These are phyloP conservation scores for Solidago caesia DNA, from an alignment of 129 eudicot genomes.

Conservation along the genomic window DNA sequence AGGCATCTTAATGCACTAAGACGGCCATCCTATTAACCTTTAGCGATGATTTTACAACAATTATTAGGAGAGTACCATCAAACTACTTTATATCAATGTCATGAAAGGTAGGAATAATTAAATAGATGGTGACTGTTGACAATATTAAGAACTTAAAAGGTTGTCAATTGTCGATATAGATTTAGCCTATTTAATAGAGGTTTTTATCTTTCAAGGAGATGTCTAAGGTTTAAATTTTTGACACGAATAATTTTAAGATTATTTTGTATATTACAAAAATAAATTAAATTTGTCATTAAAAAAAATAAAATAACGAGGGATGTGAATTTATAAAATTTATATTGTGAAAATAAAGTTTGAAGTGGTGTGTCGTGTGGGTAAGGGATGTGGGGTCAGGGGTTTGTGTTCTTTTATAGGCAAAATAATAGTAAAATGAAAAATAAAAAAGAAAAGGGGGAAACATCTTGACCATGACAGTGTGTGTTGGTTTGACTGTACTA, in stretches of 20 bases:
- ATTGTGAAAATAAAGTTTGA: constrained; percentile 18
- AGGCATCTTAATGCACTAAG: no score
- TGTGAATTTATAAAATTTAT: not conserved
- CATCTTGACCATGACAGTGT: constrained; percentile 45
- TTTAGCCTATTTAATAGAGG: no score
- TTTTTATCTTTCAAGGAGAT: no score
- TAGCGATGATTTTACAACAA: no score
- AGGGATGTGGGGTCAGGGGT: constrained; percentile 26
- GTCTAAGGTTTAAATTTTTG: no score
- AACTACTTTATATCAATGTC: no score
- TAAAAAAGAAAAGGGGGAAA: constrained; percentile 10
- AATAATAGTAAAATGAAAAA: not conserved
- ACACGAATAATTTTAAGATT: no score
- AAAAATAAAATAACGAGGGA: not conserved
- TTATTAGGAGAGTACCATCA: no score
- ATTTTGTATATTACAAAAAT: no score
- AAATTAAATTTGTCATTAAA: no score
- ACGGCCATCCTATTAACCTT: no score
- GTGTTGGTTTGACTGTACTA: constrained; percentile 41
- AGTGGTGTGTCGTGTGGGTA: constrained; percentile 28
- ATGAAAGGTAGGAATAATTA: not conserved
- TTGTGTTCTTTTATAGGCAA: constrained; percentile 22
- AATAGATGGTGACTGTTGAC: constrained; percentile 3
- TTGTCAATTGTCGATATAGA: no score
- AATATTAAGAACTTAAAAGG: not conserved